Conservation (phyloP, 495 filamentous ascomycete genomes). For the Neurospora sp. region DNA sequence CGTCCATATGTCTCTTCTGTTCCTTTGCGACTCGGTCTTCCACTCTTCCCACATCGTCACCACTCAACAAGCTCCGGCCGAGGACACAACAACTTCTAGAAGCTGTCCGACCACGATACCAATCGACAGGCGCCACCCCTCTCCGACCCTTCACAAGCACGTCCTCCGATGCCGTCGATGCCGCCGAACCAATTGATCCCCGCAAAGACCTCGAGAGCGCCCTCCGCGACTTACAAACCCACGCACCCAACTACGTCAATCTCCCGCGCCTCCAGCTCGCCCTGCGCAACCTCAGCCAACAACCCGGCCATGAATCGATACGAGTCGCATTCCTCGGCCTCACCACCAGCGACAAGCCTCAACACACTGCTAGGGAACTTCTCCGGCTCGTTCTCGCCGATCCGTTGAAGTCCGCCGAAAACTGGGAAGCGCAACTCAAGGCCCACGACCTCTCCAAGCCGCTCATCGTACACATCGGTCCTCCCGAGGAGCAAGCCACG, state of each 20-base stretch:
- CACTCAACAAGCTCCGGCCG: slow-evolving; percentile 1
- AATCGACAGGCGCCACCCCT: slow-evolving; percentile 10
- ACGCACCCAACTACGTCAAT: slow-evolving; percentile 57
- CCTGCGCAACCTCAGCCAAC: slow-evolving; percentile 61
- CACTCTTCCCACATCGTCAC: background rate
- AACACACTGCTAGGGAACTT: slow-evolving; percentile 42
- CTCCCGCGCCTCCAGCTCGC: slow-evolving; percentile 72
- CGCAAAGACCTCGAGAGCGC: slow-evolving; percentile 49
- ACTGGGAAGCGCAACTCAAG: slow-evolving; percentile 64
- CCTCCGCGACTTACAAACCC: slow-evolving; percentile 49
- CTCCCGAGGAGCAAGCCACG: slow-evolving; percentile 10
- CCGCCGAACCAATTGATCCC: slow-evolving; percentile 9
- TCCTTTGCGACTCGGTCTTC: slow-evolving; percentile 17
- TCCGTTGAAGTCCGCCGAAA: slow-evolving; percentile 50
- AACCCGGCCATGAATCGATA: slow-evolving; percentile 49
- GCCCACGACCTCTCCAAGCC: slow-evolving; percentile 31
- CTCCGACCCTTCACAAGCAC: background rate
- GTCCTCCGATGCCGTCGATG: background rate
- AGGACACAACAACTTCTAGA: background rate
- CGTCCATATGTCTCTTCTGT: slow-evolving; percentile 34
- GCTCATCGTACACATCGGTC: slow-evolving; percentile 35
- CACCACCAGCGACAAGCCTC: slow-evolving; percentile 18
- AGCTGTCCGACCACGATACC: slow-evolving; percentile 1
- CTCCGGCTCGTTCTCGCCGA: slow-evolving; percentile 67
- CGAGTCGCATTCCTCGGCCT: slow-evolving; percentile 54